Percentiles rank a stretch among this genome's conserved stretches.
phyloP scores from a whole-genome alignment of 805 yeast species.

The Candida stauntonica region DNA sequence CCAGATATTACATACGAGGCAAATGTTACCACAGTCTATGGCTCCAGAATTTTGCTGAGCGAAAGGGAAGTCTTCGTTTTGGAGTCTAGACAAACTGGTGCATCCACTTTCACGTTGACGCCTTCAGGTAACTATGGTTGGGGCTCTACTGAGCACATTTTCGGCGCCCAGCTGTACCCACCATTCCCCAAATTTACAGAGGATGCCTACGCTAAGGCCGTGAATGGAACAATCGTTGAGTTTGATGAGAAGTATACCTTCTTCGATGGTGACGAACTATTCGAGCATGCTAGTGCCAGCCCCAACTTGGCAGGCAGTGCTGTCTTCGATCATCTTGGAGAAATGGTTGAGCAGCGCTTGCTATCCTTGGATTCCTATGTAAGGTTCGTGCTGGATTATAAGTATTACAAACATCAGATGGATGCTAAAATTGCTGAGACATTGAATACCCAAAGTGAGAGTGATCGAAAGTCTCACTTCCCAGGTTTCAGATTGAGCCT shows the following conservation, averaged over 20 bases:
- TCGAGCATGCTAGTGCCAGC: neutral
- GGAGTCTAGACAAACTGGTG: constrained; percentile 38
- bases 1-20: constrained; percentile 18
- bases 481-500: constrained; percentile 4
- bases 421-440: neutral
- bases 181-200: constrained; percentile 26
- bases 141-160: constrained; percentile 33
- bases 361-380: no score
- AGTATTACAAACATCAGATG: no score
- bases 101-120: constrained; percentile 38
- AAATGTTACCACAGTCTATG: constrained; percentile 22
- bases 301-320: neutral
- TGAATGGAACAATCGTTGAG: constrained; percentile 31
- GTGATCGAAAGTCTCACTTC: neutral
- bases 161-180: constrained; percentile 20
- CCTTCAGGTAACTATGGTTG: constrained; percentile 44
- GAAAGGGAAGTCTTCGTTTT: constrained; percentile 19
- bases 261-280: neutral
- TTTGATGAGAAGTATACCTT: constrained; percentile 11
- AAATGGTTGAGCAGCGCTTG: no score
- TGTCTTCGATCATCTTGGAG: constrained; percentile 1
- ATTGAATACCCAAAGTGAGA: neutral
- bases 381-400: no score
- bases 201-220: constrained; percentile 33
- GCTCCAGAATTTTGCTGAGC: constrained; percentile 15